Evolutionary conservation across 345 rosid genomes (phyloP), one percentile per base, ranked within the genome.

Genomic region (Eucalyptus pauciflora): DNA sequence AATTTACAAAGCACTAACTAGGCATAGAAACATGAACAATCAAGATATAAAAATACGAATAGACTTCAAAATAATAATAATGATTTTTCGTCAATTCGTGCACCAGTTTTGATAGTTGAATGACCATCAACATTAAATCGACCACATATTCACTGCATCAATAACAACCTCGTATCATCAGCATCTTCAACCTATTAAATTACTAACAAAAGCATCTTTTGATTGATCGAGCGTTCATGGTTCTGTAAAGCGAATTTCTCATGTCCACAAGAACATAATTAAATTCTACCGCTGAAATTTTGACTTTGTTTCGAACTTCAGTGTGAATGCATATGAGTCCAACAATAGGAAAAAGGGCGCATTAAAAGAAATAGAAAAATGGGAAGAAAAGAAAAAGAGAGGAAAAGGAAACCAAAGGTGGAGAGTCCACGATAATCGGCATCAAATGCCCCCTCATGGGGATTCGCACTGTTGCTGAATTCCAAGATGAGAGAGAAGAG

Each of bases 401-500:
- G 60, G 4, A 62, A 33, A 86, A 50, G 69, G 16, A 43, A 92
- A 88, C 88, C 86, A 86, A 89, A 91, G 94, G 92, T 88, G 91
- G 94, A 91, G 93, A 91, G 89, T 89, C 92, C 93, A 90, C 93
- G 89, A 93, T 91, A 91, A 93, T 94, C 91, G 93, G 96, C 95
- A 95, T 95, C 95, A 92, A 96, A 96, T 96, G 95, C 97, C 90
- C 90, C 92, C 92, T 87, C 22, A 10, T 41, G 87, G 97, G 95
- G 97, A 95, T 93, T 92, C 96, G 93, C 95, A 95, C 95, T 93
- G 92, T 92, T 94, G 86, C 92, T 91, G 92, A 95, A 94, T 92
- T 94, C 94, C 97, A 94, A 94, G 93, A 41, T 41, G 85, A 76
- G 48, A 76, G 83, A 76, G 85, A 11, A 20, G 67, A 71, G 83